Conservation (phyloP, 2,329 filamentous ascomycete species). For the Celoporthe dispersa region DNA sequence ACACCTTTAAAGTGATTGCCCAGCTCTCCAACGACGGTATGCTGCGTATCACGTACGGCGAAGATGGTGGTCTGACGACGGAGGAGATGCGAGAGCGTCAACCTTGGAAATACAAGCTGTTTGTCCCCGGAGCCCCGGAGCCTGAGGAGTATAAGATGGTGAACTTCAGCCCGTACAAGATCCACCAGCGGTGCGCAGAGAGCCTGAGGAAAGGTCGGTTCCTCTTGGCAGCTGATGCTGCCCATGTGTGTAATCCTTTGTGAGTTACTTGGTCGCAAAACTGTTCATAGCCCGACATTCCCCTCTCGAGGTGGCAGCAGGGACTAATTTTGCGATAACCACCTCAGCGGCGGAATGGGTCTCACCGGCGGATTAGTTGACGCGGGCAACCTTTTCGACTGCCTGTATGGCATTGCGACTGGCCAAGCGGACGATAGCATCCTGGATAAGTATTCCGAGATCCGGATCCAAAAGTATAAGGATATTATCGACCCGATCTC, state of each 20-base stretch:
- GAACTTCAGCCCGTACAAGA: constrained; percentile 53
- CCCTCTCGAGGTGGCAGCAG: not conserved
- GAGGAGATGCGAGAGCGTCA: constrained; percentile 50
- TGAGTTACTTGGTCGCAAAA: constrained; percentile 33
- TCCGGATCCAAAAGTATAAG: constrained; percentile 42
- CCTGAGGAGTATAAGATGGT: constrained; percentile 52
- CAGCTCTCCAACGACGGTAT: constrained; percentile 53
- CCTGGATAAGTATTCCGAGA: constrained; percentile 46
- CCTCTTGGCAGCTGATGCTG: constrained; percentile 55
- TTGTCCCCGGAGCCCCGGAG: constrained; percentile 55
- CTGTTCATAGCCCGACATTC: not conserved
- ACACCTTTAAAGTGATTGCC: constrained; percentile 45
- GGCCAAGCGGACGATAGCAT: constrained; percentile 44
- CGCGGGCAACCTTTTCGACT: constrained; percentile 51
- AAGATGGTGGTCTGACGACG: constrained; percentile 45
- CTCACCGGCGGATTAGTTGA: constrained; percentile 54
- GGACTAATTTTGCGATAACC: not conserved
- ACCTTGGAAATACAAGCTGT: constrained; percentile 49
- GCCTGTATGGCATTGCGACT: constrained; percentile 46
- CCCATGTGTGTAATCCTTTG: constrained; percentile 58
- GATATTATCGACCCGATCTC: constrained; percentile 30
- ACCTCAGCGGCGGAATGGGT: constrained; percentile 43
- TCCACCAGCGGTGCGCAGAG: constrained; percentile 55
- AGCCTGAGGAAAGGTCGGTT: constrained; percentile 52
- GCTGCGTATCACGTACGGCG: constrained; percentile 58